Evolutionary conservation across 495 filamentous ascomycete genomes (phyloP).

Genomic region (Geoglossum glabrum): DNA sequence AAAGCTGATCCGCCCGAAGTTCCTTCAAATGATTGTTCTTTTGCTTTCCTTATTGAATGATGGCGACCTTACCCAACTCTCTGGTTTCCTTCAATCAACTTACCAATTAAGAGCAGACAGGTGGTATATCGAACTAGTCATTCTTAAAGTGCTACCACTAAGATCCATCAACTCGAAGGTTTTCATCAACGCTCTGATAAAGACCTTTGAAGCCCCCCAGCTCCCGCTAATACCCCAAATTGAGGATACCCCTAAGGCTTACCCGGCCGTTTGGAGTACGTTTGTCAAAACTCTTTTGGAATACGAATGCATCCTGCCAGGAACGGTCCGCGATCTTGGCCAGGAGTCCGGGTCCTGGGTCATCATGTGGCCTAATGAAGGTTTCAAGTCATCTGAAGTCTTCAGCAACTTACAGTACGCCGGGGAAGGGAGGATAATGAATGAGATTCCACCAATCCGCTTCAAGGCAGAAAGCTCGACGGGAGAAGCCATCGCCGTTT

Average conservation of each 20-base stretch:
- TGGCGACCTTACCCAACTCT: slow-evolving; percentile 14
- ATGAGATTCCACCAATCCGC: neutral
- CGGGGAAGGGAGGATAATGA: neutral
- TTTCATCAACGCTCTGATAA: slow-evolving; percentile 17
- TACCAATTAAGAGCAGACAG: slow-evolving; percentile 3
- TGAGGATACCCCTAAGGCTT: too few species aligned
- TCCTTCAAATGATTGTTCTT: slow-evolving; percentile 21
- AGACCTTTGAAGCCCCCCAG: neutral
- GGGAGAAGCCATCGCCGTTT: neutral
- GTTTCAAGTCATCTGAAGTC: neutral
- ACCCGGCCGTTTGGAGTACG: neutral
- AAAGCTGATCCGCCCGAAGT: slow-evolving; percentile 16
- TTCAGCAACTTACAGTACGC: neutral
- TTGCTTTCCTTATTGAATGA: slow-evolving; percentile 19
- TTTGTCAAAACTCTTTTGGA: neutral
- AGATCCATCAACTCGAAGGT: slow-evolving; percentile 19
- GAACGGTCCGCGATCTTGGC: neutral
- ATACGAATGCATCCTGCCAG: neutral
- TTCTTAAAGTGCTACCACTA: slow-evolving; percentile 17
- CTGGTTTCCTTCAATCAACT: slow-evolving; percentile 6
- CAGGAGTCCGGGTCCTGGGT: neutral
- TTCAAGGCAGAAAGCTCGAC: neutral
- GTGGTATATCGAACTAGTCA: slow-evolving; percentile 14
- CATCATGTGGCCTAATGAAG: neutral
- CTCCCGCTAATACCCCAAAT: neutral